Evolutionary conservation across 345 rosid species (phyloP), one percentile per base, ranked within the genome.

Genomic region (Aquilaria sinensis): DNA sequence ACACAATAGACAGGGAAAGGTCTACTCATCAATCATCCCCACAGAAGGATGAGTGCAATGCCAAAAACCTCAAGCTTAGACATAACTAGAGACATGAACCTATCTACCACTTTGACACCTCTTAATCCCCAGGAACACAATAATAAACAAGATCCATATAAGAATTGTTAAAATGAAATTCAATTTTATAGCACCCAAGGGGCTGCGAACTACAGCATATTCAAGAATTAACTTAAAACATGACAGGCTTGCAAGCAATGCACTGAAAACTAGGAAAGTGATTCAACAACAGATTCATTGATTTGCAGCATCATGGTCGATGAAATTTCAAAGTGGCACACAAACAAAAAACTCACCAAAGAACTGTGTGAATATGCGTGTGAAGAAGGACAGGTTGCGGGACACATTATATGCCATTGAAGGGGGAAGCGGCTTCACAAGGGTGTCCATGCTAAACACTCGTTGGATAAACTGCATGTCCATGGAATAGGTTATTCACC

Each of bases 391-490:
- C 86, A 93, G 81, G 78, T 90, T 93, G 59, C 97, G 92, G 54
- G 98, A 87, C 61, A 75, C 92, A 10, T 86, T 93, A 75, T 81
- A 90, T 5, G 90, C 96, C 94, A 88, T 79, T 31, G 87, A 64
- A 57, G 94, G 97, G 56, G 98, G 98, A 75, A 93, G 97, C 65
- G 97, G 98, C 84, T 93, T 93, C 69, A 93, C 97, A 34, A 90
- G 41, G 51, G 98, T 93, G 74, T 93, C 98, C 50, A 93, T 81
- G 71, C 83, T 88, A 79, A 93, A 93, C 9, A 90, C 98, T 47
- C 89, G 77, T 53, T 86, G 92, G 70, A 93, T 84, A 74, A 93
- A 93, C 98, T 93, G 89, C 56, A 64, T 49, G 33, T 45, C 14
- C 72, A 70, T 1, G 34, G 15, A 67, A 57, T 37, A 37, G 2